These are phyloP conservation scores for Perkinsus chesapeaki DNA, from an alignment of 169 alveolate genomes.

Conservation along the genomic window DNA sequence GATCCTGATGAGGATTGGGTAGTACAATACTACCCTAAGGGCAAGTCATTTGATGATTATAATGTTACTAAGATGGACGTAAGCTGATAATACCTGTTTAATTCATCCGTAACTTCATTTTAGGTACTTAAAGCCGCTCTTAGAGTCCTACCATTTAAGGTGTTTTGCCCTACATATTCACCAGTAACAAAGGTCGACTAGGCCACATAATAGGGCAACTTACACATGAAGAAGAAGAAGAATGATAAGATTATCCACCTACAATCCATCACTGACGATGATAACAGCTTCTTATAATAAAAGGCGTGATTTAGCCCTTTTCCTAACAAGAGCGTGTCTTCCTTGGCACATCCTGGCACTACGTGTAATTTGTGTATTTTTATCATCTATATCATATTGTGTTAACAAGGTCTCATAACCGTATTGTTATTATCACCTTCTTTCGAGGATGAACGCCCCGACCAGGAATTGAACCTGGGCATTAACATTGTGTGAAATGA, in stretches of 20 bases:
- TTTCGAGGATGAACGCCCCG: no score
- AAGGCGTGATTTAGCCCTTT: neutral
- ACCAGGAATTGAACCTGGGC: no score
- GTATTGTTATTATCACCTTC: no score
- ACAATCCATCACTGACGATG: neutral
- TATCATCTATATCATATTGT: no score
- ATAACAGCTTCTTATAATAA: neutral
- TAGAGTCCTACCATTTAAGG: neutral
- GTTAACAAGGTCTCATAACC: no score
- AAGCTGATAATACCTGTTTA: neutral
- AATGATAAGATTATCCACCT: no score
- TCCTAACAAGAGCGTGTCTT: no score
- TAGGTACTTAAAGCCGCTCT: neutral
- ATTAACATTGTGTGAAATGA: no score
- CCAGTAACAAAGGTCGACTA: neutral
- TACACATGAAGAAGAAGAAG: no score
- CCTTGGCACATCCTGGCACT: no score
- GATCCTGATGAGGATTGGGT: neutral
- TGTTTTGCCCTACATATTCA: neutral
- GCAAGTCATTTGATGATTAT: neutral
- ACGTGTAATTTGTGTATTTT: no score
- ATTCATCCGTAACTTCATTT: neutral
- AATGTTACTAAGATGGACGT: neutral
- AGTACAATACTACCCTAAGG: neutral
- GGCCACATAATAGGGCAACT: neutral